A percentile compares a stretch with the other conserved stretches of the same genome.
Conservation (phyloP, 139 green algal species). For the Chlorella sp. region DNA sequence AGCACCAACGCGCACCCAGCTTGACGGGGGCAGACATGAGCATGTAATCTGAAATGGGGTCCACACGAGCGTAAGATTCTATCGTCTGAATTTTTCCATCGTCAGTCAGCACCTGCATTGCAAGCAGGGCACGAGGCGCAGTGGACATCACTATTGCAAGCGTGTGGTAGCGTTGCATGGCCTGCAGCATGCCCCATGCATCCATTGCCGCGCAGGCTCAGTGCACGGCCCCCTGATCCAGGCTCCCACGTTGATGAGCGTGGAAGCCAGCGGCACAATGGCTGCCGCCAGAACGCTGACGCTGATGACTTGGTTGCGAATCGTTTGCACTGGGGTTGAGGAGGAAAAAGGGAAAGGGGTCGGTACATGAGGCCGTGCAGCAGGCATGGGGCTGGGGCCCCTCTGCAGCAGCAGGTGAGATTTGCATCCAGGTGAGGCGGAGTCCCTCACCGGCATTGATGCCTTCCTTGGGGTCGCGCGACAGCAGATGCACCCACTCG, state of each 20-base stretch:
- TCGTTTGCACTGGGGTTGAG: not conserved
- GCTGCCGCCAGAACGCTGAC: constrained; percentile 29
- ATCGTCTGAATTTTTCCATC: not conserved
- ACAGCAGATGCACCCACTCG: constrained; percentile 13
- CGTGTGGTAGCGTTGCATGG: too few species aligned
- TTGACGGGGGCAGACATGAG: constrained; percentile 14
- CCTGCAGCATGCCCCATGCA: too few species aligned
- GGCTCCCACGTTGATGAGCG: constrained; percentile 11
- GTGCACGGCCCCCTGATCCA: too few species aligned
- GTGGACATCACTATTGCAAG: too few species aligned
- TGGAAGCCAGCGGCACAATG: not conserved
- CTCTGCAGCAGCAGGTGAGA: not conserved
- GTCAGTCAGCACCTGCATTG: constrained; percentile 19
- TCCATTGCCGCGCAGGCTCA: too few species aligned
- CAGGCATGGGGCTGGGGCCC: too few species aligned
- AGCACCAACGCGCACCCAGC: not conserved
- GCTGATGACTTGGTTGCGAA: constrained; percentile 18
- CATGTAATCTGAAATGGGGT: constrained; percentile 20
- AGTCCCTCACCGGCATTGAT: constrained; percentile 21
- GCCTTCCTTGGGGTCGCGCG: constrained; percentile 13
- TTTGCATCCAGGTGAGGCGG: too few species aligned
- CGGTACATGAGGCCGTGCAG: too few species aligned
- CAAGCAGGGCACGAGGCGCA: too few species aligned
- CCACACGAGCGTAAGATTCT: not conserved
- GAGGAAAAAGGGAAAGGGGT: not conserved